These are phyloP conservation scores for Candida nitratophila DNA, from an alignment of 805 yeast genomes.

Conservation along the genomic window DNA sequence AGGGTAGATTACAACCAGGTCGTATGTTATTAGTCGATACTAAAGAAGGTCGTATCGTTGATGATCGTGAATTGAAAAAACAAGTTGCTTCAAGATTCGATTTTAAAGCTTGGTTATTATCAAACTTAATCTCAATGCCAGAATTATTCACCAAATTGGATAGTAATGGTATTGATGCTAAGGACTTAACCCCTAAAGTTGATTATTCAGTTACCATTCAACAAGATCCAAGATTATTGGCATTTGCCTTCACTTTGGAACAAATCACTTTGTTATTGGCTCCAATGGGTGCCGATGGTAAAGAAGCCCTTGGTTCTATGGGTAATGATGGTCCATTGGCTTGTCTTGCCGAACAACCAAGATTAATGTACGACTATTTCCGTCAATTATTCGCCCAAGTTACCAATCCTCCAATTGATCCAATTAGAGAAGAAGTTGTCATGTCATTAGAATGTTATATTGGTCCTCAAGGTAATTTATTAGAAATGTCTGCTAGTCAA, in stretches of 20 bases:
- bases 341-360: slow-evolving; percentile 89
- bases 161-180: slow-evolving; percentile 26
- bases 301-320: slow-evolving; percentile 96
- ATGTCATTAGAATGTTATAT: slow-evolving; percentile 96
- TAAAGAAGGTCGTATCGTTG: slow-evolving; percentile 85
- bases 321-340: slow-evolving; percentile 97
- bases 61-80: slow-evolving; percentile 80
- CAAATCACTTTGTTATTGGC: slow-evolving; percentile 76
- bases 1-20: slow-evolving; percentile 95
- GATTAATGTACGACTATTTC: slow-evolving; percentile 85
- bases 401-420: slow-evolving; percentile 98
- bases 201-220: slow-evolving; percentile 45
- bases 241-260: slow-evolving; percentile 93
- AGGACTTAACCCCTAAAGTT: slow-evolving; percentile 16
- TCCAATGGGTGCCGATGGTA: slow-evolving; percentile 90
- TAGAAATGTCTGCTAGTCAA: slow-evolving; percentile 88
- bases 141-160: slow-evolving; percentile 61
- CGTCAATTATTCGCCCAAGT: slow-evolving; percentile 97
- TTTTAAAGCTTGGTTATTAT: slow-evolving; percentile 88
- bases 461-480: slow-evolving; percentile 96
- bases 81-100: slow-evolving; percentile 78
- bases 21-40: slow-evolving; percentile 95
- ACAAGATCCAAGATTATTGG: slow-evolving; percentile 73
- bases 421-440: slow-evolving; percentile 92
- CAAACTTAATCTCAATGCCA: slow-evolving; percentile 78